A percentile compares a stretch with the other conserved stretches of the same genome.
phyloP scores from a whole-genome alignment of 768 basidiomycete genomes.

The Hysterangium stoloniferum region DNA sequence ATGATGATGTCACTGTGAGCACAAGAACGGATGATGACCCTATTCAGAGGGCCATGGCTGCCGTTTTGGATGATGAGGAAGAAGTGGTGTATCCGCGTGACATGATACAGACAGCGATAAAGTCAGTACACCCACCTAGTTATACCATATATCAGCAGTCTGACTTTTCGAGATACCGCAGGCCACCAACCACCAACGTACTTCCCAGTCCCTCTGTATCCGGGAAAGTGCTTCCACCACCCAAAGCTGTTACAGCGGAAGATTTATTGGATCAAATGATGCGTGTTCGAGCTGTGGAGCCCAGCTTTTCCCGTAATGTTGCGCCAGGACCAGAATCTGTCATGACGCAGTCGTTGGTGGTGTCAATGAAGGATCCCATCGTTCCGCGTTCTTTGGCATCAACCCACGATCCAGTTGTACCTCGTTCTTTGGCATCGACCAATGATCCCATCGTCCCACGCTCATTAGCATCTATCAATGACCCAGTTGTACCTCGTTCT shows the following conservation, averaged over 20 bases:
- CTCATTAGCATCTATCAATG: constrained; percentile 8
- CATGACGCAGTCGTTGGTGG: no score
- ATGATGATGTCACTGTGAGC: constrained; percentile 58
- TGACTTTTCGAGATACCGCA: not conserved
- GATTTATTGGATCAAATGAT: constrained; percentile 57
- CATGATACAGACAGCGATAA: constrained; percentile 40
- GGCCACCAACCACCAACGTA: constrained; percentile 18
- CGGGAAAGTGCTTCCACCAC: constrained; percentile 20
- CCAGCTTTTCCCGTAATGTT: no score
- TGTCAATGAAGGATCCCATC: constrained; percentile 12
- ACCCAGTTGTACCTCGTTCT: no score
- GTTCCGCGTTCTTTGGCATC: constrained; percentile 11
- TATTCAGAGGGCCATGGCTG: constrained; percentile 43
- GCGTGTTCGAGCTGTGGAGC: constrained; percentile 25
- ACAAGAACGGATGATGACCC: constrained; percentile 80
- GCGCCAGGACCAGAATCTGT: no score
- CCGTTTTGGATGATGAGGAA: constrained; percentile 53
- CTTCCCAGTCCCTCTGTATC: constrained; percentile 18
- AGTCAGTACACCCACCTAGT: constrained; percentile 13
- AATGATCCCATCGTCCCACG: constrained; percentile 15
- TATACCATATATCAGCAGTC: not conserved
- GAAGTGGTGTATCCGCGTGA: constrained; percentile 75
- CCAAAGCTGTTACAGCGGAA: constrained; percentile 47
- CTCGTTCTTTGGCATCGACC: not conserved
- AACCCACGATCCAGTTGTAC: no score